These are phyloP conservation scores for Chrysosphaeria jannelii DNA, from an alignment of 2,329 filamentous ascomycete species.

Conservation along the genomic window DNA sequence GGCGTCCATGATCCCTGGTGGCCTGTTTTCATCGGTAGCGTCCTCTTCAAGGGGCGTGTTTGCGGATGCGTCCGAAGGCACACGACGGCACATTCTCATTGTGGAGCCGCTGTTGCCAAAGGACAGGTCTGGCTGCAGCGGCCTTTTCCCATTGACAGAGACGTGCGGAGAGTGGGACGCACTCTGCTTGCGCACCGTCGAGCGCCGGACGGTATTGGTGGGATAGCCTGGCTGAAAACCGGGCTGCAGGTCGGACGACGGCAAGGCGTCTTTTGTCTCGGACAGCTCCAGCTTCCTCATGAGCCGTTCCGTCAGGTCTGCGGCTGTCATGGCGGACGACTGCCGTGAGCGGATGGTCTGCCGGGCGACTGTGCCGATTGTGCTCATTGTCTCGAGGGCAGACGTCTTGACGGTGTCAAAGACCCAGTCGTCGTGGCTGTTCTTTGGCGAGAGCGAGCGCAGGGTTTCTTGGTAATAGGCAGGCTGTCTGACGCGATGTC, in stretches of 20 bases:
- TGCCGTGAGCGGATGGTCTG: constrained; percentile 19
- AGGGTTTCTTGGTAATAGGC: constrained; percentile 89
- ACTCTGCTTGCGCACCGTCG: constrained; percentile 15
- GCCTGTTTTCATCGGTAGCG: constrained; percentile 32
- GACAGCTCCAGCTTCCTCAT: constrained; percentile 27
- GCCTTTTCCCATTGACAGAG: constrained; percentile 28
- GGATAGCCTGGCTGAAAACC: too few species aligned
- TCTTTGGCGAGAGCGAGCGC: constrained; percentile 31
- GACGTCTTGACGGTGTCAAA: constrained; percentile 78
- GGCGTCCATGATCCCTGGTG: constrained; percentile 10
- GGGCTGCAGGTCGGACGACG: neutral
- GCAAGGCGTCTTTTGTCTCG: constrained; percentile 23
- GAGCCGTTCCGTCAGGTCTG: constrained; percentile 31
- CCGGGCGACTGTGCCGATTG: constrained; percentile 10
- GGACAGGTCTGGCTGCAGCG: constrained; percentile 65
- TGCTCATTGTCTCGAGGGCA: constrained; percentile 15
- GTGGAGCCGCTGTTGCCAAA: constrained; percentile 87
- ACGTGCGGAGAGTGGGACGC: neutral
- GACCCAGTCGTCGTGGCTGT: constrained; percentile 66
- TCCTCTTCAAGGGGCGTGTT: constrained; percentile 4
- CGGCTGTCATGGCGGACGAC: constrained; percentile 22
- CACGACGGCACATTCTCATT: constrained; percentile 68
- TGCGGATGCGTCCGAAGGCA: constrained; percentile 40
- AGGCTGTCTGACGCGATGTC: constrained; percentile 34
- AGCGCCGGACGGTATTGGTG: constrained; percentile 24